Evolutionary conservation across 140 eudicot species (phyloP).

Genomic region (Senecio squalidus): DNA sequence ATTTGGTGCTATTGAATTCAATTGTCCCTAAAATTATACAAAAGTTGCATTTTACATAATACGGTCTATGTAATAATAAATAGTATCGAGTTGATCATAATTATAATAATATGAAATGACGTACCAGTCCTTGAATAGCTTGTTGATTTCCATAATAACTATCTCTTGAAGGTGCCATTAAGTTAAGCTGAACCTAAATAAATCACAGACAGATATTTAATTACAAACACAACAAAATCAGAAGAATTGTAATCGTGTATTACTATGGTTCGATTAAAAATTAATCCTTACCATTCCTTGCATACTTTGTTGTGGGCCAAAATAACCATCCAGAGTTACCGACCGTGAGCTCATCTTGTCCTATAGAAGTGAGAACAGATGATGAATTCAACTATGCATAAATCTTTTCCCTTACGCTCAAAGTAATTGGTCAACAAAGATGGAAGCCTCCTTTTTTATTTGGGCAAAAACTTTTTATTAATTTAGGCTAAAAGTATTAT

Average conservation of each 20-base stretch:
- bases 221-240: not conserved
- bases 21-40: conserved; percentile 64
- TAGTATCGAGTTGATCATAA: not conserved
- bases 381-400: not conserved
- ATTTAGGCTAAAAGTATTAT: too few relatives aligned
- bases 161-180: conserved; percentile 88
- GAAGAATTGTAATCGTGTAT: not conserved
- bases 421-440: not conserved
- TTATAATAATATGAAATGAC: conserved; percentile 8
- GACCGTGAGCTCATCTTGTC: conserved; percentile 70
- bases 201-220: conserved; percentile 5
- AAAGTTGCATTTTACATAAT: not conserved
- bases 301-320: conserved; percentile 63
- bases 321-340: conserved; percentile 67
- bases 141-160: conserved; percentile 66
- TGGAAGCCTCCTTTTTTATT: too few relatives aligned
- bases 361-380: conserved; percentile 24
- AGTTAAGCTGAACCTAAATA: conserved; percentile 68
- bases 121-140: conserved; percentile 84
- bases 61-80: not conserved
- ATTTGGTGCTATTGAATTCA: conserved; percentile 70
- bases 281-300: conserved; percentile 72
- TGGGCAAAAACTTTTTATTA: too few relatives aligned
- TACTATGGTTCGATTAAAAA: not conserved
- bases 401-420: not conserved